A percentile compares a stretch with the other conserved stretches of the same genome.
These are phyloP conservation scores for Tylopilus sp. DNA, from an alignment of 1,284 basidiomycete species.

Conservation along the genomic window DNA sequence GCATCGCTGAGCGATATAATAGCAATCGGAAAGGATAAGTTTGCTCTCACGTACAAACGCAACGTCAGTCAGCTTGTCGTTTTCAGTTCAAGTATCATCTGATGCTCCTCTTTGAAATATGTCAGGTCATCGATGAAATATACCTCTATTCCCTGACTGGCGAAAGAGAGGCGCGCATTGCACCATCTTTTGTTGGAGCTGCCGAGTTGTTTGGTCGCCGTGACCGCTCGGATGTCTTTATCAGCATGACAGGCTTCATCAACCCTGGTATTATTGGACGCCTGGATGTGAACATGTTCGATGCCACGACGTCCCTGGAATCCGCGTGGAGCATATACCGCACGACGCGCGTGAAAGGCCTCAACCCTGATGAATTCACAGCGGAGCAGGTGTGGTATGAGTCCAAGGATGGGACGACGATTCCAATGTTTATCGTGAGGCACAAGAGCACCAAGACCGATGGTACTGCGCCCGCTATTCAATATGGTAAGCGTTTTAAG, in stretches of 20 bases:
- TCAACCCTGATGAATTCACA: conserved; percentile 70
- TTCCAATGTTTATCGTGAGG: conserved; percentile 86
- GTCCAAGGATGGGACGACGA: conserved; percentile 76
- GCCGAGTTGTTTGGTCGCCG: conserved; percentile 53
- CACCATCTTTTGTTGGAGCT: conserved; percentile 69
- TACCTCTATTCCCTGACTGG: conserved; percentile 71
- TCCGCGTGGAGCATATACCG: conserved; percentile 60
- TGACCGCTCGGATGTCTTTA: conserved; percentile 65
- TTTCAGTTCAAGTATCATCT: conserved; percentile 3
- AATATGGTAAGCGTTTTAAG: conserved; percentile 56
- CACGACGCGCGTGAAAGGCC: conserved; percentile 59
- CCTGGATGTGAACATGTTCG: conserved; percentile 52
- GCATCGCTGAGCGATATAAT: conserved; percentile 54
- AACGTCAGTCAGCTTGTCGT: conserved; percentile 48
- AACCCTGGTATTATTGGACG: conserved; percentile 67
- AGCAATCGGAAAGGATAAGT: conserved; percentile 55
- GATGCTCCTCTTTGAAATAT: conserved; percentile 6
- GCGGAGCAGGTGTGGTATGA: conserved; percentile 75
- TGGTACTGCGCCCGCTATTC: conserved; percentile 74
- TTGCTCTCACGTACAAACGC: conserved; percentile 68
- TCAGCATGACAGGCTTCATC: conserved; percentile 67
- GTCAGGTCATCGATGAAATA: conserved; percentile 76
- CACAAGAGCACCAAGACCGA: conserved; percentile 71
- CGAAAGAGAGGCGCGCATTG: conserved; percentile 53
- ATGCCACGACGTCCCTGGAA: conserved; percentile 37